These are phyloP conservation scores for Kazachstania sp. DNA, from an alignment of 1,139 yeast genomes.

Conservation along the genomic window DNA sequence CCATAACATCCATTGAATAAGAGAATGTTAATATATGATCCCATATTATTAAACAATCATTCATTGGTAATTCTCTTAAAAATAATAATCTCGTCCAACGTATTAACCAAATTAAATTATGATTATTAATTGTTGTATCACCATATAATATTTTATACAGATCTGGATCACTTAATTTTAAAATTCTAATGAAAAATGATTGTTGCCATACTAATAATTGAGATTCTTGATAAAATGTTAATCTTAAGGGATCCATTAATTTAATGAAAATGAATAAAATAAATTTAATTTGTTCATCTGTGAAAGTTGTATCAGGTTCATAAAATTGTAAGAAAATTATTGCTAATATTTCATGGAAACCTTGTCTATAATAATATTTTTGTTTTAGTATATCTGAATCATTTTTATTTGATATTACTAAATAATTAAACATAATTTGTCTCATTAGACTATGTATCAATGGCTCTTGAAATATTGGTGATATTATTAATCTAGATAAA, in stretches of 20 bases:
- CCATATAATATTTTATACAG: conserved; percentile 32
- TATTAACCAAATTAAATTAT: conserved; percentile 56
- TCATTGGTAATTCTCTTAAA: conserved; percentile 50
- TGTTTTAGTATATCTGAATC: conserved; percentile 14
- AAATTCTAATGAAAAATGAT: conserved; percentile 38
- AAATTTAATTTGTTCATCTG: conserved; percentile 7
- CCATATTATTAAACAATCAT: conserved; percentile 43
- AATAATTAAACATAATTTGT: conserved; percentile 45
- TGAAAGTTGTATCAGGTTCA: not conserved
- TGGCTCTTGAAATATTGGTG: conserved; percentile 38
- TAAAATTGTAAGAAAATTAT: conserved; percentile 45
- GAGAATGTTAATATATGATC: conserved; percentile 41
- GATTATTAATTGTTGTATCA: conserved; percentile 21
- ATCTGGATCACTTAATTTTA: conserved; percentile 37
- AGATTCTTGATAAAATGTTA: conserved; percentile 29
- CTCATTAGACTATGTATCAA: conserved; percentile 39
- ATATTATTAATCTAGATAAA: conserved; percentile 53
- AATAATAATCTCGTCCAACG: conserved; percentile 53
- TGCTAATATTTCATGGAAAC: conserved; percentile 62
- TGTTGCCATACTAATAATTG: conserved; percentile 31
- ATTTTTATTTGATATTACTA: conserved; percentile 16
- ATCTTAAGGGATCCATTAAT: conserved; percentile 28
- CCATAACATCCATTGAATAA: conserved; percentile 34
- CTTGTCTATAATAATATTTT: conserved; percentile 51
- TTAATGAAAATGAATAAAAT: conserved; percentile 28